Conservation (phyloP, 2,329 filamentous ascomycete species). For the Fusarium cyanostomum region DNA sequence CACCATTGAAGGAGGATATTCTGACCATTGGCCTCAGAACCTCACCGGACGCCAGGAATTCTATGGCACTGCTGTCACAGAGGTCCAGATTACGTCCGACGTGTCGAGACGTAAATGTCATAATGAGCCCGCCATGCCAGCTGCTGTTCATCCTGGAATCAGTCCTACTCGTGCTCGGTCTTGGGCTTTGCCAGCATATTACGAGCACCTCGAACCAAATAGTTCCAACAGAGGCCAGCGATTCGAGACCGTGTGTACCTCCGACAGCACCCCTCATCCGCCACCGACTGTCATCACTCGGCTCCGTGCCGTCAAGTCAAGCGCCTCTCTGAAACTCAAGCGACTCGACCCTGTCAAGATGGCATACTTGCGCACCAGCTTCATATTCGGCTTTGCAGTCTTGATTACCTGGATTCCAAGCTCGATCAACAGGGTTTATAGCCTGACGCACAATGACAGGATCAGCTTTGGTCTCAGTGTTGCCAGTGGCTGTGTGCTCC, state of each 20-base stretch:
- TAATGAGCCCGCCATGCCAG: conserved; percentile 15
- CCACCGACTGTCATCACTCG: conserved; percentile 29
- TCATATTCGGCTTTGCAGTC: conserved; percentile 68
- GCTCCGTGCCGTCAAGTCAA: conserved; percentile 41
- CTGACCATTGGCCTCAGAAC: conserved; percentile 40
- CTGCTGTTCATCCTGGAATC: conserved; percentile 21
- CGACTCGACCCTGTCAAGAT: conserved; percentile 65
- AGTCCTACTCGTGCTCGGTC: conserved; percentile 36
- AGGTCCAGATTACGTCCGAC: conserved; percentile 56
- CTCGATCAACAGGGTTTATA: conserved; percentile 78
- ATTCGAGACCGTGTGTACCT: conserved; percentile 46
- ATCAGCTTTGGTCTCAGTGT: conserved; percentile 73
- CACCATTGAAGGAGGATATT: neutral
- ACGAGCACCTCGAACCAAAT: conserved; percentile 23
- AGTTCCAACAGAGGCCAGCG: conserved; percentile 31
- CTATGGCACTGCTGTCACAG: conserved; percentile 60
- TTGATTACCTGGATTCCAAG: conserved; percentile 71
- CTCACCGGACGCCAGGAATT: conserved; percentile 44
- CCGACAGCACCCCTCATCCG: conserved; percentile 28
- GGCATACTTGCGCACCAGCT: conserved; percentile 67
- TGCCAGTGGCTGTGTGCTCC: conserved; percentile 75
- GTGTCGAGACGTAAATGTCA: conserved; percentile 24
- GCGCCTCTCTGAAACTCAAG: conserved; percentile 46
- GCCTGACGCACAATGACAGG: conserved; percentile 60
- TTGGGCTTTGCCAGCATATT: conserved; percentile 35